Percentiles rank a stretch among this genome's conserved stretches.
phyloP scores from a whole-genome alignment of 768 basidiomycete genomes.

The Mrakia blollopis region DNA sequence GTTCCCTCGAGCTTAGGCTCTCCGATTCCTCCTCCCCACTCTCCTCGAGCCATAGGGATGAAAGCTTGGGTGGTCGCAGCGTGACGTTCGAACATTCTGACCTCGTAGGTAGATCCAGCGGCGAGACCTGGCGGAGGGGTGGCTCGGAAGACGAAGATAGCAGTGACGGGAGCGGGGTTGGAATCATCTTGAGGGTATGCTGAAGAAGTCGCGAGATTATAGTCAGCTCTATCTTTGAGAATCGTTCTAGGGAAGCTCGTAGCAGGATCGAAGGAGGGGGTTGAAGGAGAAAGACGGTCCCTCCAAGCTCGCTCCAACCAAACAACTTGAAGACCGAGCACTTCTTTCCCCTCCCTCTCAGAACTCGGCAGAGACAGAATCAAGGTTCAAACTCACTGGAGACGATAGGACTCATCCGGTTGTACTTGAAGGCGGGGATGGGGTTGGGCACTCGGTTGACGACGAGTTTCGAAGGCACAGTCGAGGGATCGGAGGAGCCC shows the following conservation, averaged over 20 bases:
- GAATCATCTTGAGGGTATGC: not conserved
- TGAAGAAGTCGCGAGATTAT: not conserved
- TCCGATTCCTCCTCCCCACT: constrained; percentile 13
- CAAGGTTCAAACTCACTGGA: not conserved
- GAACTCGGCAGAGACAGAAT: not conserved
- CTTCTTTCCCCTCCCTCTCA: too few relatives aligned
- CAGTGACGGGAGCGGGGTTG: not conserved
- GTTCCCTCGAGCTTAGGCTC: constrained; percentile 4
- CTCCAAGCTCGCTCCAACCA: too few relatives aligned
- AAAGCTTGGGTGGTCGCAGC: constrained; percentile 17
- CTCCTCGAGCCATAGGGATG: constrained; percentile 12
- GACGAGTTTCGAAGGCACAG: not conserved
- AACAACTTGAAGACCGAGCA: not conserved
- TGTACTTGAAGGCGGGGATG: constrained; percentile 16
- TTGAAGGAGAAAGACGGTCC: not conserved
- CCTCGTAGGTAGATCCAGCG: not conserved
- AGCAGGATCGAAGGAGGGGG: not conserved
- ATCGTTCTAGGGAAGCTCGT: not conserved
- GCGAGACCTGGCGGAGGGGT: constrained; percentile 13
- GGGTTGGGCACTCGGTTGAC: constrained; percentile 20
- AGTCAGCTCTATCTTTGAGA: too few relatives aligned
- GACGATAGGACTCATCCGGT: constrained; percentile 4
- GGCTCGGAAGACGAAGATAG: constrained; percentile 20
- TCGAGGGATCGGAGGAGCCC: constrained; percentile 9
- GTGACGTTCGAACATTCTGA: constrained; percentile 26